Evolutionary conservation across 768 basidiomycete species (phyloP).

Genomic region (Crassisporium funariophilum): DNA sequence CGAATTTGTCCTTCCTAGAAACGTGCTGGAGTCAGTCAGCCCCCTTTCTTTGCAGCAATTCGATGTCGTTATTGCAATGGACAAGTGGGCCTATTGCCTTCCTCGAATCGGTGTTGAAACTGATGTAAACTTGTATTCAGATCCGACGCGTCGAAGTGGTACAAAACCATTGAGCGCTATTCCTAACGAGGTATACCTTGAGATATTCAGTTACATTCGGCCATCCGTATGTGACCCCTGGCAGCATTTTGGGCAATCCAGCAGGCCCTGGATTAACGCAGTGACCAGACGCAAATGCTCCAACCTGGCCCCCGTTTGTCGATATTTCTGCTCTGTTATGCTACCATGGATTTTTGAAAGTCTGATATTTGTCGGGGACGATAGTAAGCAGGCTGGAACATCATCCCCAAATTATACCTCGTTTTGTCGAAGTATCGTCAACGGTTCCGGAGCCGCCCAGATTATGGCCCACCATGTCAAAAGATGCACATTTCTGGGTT

Average conservation of each 20-base stretch:
- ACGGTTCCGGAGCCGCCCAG: constrained; percentile 1
- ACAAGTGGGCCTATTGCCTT: not conserved
- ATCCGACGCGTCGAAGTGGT: constrained; percentile 18
- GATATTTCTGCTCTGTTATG: constrained; percentile 41
- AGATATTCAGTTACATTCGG: constrained; percentile 39
- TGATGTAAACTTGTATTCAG: constrained; percentile 5
- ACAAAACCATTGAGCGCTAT: constrained; percentile 25
- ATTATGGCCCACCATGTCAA: constrained; percentile 8
- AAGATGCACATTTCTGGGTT: constrained; percentile 6
- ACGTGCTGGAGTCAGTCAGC: too few relatives aligned
- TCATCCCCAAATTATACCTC: not conserved
- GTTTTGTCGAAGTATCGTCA: constrained; percentile 10
- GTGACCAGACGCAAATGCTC: constrained; percentile 17
- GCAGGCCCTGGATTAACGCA: constrained; percentile 16
- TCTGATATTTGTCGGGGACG: constrained; percentile 24
- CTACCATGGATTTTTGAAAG: constrained; percentile 42
- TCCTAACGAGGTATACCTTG: constrained; percentile 46
- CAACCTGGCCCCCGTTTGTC: constrained; percentile 43
- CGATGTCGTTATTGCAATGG: not conserved
- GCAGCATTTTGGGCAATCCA: too few relatives aligned
- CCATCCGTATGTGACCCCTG: too few relatives aligned
- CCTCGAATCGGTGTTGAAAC: not conserved
- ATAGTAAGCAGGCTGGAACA: not conserved
- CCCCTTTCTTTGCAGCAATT: too few relatives aligned
- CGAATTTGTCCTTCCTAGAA: too few relatives aligned